Evolutionary conservation across 441 rosid species (phyloP), one percentile per base, ranked within the genome.

Genomic region (Lepidium campestre): DNA sequence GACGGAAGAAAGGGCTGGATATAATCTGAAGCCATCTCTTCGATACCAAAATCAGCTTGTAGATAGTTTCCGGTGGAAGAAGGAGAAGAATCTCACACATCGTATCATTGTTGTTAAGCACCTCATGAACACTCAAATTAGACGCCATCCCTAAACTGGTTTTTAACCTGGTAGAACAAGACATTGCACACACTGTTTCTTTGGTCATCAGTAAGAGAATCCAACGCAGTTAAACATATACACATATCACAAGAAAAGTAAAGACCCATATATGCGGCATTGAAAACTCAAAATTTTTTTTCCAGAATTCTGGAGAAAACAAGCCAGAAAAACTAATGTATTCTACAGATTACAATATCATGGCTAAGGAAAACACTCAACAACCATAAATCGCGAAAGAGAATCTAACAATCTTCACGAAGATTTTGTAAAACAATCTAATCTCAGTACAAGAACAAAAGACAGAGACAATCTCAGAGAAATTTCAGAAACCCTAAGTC

Each of bases 11-110:
- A 39, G 83, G 57, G 67, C 79, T 75, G 56, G 80, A 77, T 8
- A 83, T 80, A 29, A 81, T 67, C 65, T 49, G 62, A 62, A 85
- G 85, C 90, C 88, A 83, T 31, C 82, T 71, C 79, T 83, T 85
- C 2, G 90, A 78, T 4, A 83, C 86, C 39, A 70, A 23, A 45
- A 83, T 74, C 31, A 77, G 54, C 66, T 74, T 70, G 53, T 75
- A 68, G 40, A 79, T 52, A 3, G 72, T 57, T 37, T 80, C 81
- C 0, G 91, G 88, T 25, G 91, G 86, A 31, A 86, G 59, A 4
- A 73, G 70, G 13, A 77, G 71, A 52, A 83, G 80, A 56, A 82
- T 80, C 65, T 82, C 80, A 47, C 75, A 75, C 19, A 86, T 46
- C 50, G 80, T 57, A 67, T 86, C 91, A 47, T 76, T 83, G 45